Base-by-base conservation (phyloP, 495 filamentous ascomycete species). In the Aspergillus kassunensis region DNA sequence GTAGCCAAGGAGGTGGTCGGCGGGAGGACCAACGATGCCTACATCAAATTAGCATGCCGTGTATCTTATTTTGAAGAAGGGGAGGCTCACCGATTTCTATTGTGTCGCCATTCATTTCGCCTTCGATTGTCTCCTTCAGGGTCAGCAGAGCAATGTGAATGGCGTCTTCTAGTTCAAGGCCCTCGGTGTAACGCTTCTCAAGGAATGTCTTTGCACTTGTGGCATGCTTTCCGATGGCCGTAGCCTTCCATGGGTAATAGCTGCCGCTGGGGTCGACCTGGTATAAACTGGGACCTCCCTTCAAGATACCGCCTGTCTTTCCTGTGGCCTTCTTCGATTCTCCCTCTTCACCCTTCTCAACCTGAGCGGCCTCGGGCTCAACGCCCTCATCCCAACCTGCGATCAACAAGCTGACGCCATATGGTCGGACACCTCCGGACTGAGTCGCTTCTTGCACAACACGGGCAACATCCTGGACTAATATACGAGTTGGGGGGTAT, bases 401-500 rank as follows among this genome's bases (percentile, higher is more conserved):
- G 61, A 99, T 86, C 68, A 99, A 73, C 64, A 99, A 72, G 69
- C 86, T 91, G 57, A 99, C 93, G 62, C 93, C 93, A 66, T 97
- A 99, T n/a, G 93, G 93, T 37, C 93, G 83, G 49, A 99, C 92
- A 80, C 93, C 93, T 68, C 91, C 93, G 48, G 87, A 92, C 72
- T 99, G 93, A 36, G 93, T 99, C 23, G 93, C 93, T 71, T 99
- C 93, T 68, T 99, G 95, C 86, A 99, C 96, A 50, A 96, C 91
- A 58, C 90, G 83, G 37, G 93, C 93, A 45, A 99, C 92, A 63
- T 99, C 95, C 73, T 99, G 93, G 50, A 99, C 93, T 68, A 99
- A 78, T 81, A 99, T 99, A 55, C 93, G 82, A 23, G 95, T 99
- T 9, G 93, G 93, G 12, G 93, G 93, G 80, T 99, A 99, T 77